Base-by-base conservation (phyloP, 73 alveolate species). In the Breviolum minutum region DNA sequence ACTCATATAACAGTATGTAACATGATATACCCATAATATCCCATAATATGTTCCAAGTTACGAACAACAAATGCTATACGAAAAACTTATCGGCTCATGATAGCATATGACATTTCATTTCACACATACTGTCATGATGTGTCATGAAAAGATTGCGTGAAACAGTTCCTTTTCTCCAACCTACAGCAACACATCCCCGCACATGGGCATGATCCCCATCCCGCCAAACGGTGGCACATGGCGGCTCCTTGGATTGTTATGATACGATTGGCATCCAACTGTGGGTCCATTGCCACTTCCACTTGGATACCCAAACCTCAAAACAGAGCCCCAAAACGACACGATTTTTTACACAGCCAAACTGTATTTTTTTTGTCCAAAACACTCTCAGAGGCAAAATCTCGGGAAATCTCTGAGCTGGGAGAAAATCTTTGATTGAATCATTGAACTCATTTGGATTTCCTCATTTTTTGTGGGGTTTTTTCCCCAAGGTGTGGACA, bases 241-340 rank as follows among this genome's bases (percentile, higher is more conserved):
- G 54, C 54, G 54, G 54, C 88, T 62, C 97, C 97, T 91, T 91
- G 97, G 87, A 91, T 70, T 63, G 97, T 91, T 79, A 91, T 91
- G 76, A 73, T 70, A 64, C 97, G 97, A 64, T 91, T 91, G 80
- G 97, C 97, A 77, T 91, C 97, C 68, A 91, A 88, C 30, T 68
- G 76, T 5, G 97, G 97, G 79, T 91, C 97, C 87, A 63, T 30
- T 9, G 97, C 88, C 97, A 91, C 97, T 10, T 91, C 97, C 97
- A 91, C 88, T 64, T 91, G 63, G 79, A 91, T 91, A 63, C 97
- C 97, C 61, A 91, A 29, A 29, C 97, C 97, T 91, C 70, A 19
- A 71, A 24, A 2, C 29, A 9, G 32, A 48, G 14, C 54, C 29
- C 48, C 48, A 16, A n/a, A 22, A 8, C 64, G 74, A 17, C 24